Evolutionary conservation across 768 basidiomycete species (phyloP).

Genomic region (Lentinula edodes): DNA sequence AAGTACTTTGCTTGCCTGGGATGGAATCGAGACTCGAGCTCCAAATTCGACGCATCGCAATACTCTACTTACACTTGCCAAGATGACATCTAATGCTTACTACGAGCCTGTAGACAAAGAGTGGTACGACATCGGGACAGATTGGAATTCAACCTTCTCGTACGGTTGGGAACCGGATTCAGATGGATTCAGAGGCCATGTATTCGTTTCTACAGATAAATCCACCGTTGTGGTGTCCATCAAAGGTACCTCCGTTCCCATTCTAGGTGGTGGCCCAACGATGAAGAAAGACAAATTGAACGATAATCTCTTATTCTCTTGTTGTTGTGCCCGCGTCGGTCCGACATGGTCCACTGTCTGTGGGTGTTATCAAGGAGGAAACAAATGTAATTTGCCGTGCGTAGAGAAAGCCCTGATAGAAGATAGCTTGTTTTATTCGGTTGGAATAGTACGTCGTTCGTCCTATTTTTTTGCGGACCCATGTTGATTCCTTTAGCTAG

Average conservation of each 20-base stretch:
- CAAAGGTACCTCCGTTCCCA: constrained; percentile 88
- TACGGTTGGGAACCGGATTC: constrained; percentile 88
- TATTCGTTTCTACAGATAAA: constrained; percentile 82
- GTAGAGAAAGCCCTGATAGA: constrained; percentile 71
- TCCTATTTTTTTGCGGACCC: constrained; percentile 1
- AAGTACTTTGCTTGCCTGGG: constrained; percentile 50
- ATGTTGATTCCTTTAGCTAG: constrained; percentile 31
- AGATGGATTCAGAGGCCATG: constrained; percentile 89
- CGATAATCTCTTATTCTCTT: constrained; percentile 93
- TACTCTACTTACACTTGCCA: constrained; percentile 72
- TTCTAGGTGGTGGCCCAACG: constrained; percentile 78
- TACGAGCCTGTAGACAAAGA: constrained; percentile 37
- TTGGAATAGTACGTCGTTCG: constrained; percentile 64
- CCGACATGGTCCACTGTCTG: constrained; percentile 94
- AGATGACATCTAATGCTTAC: constrained; percentile 90
- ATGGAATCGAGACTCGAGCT: constrained; percentile 52
- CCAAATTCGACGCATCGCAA: constrained; percentile 73
- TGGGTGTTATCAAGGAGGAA: constrained; percentile 70
- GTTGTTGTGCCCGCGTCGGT: constrained; percentile 94
- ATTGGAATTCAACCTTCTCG: constrained; percentile 65
- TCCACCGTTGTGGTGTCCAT: constrained; percentile 82
- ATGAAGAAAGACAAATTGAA: constrained; percentile 87
- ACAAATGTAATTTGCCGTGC: constrained; percentile 78
- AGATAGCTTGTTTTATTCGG: constrained; percentile 83
- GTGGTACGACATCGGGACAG: constrained; percentile 68